phyloP scores from a whole-genome alignment of 306 rosid species.

The Cicer chorassanicum region DNA sequence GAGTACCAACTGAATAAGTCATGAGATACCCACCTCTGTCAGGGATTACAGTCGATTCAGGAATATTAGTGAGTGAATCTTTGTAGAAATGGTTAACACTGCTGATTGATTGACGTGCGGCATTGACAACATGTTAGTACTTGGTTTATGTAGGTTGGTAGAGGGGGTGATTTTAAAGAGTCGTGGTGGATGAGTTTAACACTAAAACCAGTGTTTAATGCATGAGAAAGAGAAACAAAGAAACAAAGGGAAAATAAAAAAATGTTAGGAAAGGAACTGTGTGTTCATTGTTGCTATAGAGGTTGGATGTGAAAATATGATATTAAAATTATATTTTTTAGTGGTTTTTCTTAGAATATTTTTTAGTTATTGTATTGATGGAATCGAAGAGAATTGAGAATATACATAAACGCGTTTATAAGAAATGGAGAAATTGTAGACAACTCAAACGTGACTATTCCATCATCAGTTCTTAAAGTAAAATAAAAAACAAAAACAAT shows the following conservation, averaged over 20 bases:
- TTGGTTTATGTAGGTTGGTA: conserved; percentile 39
- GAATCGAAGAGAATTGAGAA: too few relatives aligned
- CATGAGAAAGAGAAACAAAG: not conserved
- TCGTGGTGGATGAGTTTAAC: conserved; percentile 63
- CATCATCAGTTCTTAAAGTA: too few relatives aligned
- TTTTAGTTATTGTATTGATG: not conserved
- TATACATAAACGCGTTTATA: too few relatives aligned
- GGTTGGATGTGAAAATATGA: not conserved
- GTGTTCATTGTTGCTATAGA: not conserved
- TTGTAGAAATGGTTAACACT: conserved; percentile 10
- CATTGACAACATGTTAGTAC: conserved; percentile 38
- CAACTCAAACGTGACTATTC: too few relatives aligned
- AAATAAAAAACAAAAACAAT: too few relatives aligned
- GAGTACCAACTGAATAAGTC: conserved; percentile 58
- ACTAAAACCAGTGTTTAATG: conserved; percentile 25
- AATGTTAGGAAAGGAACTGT: not conserved
- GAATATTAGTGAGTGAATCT: not conserved
- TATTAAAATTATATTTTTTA: not conserved
- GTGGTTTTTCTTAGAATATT: not conserved
- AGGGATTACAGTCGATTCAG: not conserved
- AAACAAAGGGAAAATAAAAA: not conserved
- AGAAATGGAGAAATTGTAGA: too few relatives aligned
- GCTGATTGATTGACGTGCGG: conserved; percentile 46
- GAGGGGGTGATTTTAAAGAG: conserved; percentile 58
- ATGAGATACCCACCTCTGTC: conserved; percentile 54